Percentiles rank a stretch among this genome's conserved stretches.
phyloP scores from a whole-genome alignment of 2,329 filamentous ascomycete genomes.

The Fusarium sp. region DNA sequence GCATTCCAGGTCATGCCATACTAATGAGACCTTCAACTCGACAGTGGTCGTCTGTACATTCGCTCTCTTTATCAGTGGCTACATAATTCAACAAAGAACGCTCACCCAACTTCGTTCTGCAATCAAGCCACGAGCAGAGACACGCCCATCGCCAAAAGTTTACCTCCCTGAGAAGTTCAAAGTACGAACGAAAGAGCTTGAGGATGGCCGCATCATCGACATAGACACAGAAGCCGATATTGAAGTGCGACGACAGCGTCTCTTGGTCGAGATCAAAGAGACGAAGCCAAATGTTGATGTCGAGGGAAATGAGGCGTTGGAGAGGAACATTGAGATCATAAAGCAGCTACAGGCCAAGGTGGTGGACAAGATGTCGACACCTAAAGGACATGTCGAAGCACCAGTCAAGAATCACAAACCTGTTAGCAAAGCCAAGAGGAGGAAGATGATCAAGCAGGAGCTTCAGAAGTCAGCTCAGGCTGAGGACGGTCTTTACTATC shows the following conservation, averaged over 20 bases:
- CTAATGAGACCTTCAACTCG: constrained; percentile 3
- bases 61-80: constrained; percentile 88
- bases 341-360: constrained; percentile 48
- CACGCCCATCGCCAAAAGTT: constrained; percentile 59
- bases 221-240: constrained; percentile 51
- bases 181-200: constrained; percentile 57
- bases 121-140: constrained; percentile 61
- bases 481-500: constrained; percentile 62
- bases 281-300: constrained; percentile 43
- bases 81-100: constrained; percentile 87
- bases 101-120: constrained; percentile 80
- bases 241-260: constrained; percentile 43
- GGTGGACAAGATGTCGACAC: constrained; percentile 48
- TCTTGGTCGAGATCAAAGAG: constrained; percentile 51
- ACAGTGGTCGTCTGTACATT: constrained; percentile 80
- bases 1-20: constrained; percentile 31
- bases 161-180: constrained; percentile 64
- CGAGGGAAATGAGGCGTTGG: constrained; percentile 24
- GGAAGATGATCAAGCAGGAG: constrained; percentile 69
- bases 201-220: constrained; percentile 58
- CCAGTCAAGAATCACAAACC: constrained; percentile 57
- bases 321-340: constrained; percentile 48
- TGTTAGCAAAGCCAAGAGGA: constrained; percentile 63
- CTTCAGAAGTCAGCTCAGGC: constrained; percentile 60
- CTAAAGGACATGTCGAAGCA: constrained; percentile 51